phyloP scores from a whole-genome alignment of 306 rosid species.

The Pterocarpus macrocarpus region DNA sequence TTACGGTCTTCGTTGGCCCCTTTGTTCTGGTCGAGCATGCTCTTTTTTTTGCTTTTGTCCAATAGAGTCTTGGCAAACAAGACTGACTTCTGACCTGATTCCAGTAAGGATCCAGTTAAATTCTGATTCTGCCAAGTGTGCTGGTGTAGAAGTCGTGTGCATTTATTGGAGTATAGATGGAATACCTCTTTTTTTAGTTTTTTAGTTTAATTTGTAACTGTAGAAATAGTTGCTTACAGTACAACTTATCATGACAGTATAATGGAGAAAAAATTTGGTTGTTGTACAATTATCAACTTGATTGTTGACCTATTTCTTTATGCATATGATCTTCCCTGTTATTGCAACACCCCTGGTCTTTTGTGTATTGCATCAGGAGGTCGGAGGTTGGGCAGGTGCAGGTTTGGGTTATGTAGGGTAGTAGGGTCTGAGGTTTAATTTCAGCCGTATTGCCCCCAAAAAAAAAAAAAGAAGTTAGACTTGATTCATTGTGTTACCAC shows the following conservation, averaged over 20 bases:
- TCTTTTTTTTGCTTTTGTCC: too few relatives aligned
- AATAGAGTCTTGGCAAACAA: too few relatives aligned
- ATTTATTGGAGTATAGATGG: not conserved
- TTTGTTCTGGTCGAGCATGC: not conserved
- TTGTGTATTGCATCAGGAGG: not conserved
- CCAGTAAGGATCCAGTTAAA: constrained; percentile 1
- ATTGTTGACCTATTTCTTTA: constrained; percentile 5
- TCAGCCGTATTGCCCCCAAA: not conserved
- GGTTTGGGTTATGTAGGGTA: constrained; percentile 2
- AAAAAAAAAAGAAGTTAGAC: not conserved
- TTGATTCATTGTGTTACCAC: too few relatives aligned
- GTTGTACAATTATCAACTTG: constrained; percentile 15
- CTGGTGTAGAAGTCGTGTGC: not conserved
- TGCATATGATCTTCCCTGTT: not conserved
- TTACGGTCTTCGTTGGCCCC: not conserved
- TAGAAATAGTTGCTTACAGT: not conserved
- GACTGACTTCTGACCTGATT: not conserved
- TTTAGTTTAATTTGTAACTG: not conserved
- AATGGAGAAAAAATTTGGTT: constrained; percentile 2
- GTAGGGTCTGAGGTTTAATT: not conserved
- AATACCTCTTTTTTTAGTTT: not conserved
- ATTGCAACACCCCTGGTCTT: not conserved
- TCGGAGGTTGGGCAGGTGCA: constrained; percentile 5
- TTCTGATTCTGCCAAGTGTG: constrained; percentile 4
- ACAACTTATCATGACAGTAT: not conserved